Evolutionary conservation across 2,329 filamentous ascomycete genomes (phyloP).

Genomic region (Botrytis porri): DNA sequence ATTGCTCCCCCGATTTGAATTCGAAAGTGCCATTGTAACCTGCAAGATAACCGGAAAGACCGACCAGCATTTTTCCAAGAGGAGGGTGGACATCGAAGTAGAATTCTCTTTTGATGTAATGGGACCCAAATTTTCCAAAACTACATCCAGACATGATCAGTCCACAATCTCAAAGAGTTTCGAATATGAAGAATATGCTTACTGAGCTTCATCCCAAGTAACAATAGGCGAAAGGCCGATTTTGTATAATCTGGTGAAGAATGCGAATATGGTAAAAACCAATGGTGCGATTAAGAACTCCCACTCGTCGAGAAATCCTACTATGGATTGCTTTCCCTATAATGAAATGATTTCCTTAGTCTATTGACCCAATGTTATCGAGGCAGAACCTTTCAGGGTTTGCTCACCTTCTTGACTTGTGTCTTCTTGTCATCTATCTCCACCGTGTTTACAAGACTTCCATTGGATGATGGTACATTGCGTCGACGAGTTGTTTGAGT

Average conservation of each 20-base stretch:
- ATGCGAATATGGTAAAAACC: constrained; percentile 58
- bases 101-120: constrained; percentile 98
- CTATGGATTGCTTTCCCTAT: constrained; percentile 52
- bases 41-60: constrained; percentile 90
- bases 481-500: constrained; percentile 56
- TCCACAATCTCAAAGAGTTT: constrained; percentile 36
- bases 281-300: constrained; percentile 60
- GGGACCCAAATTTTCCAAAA: constrained; percentile 96
- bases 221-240: constrained; percentile 71
- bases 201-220: constrained; percentile 76
- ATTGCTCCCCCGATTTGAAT: constrained; percentile 97
- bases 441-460: constrained; percentile 38
- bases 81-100: constrained; percentile 97
- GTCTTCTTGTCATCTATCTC: constrained; percentile 60
- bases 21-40: constrained; percentile 99
- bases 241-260: constrained; percentile 67
- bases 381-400: neutral
- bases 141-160: constrained; percentile 43
- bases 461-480: constrained; percentile 45
- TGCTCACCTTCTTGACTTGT: constrained; percentile 52
- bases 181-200: constrained; percentile 41
- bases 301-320: constrained; percentile 62
- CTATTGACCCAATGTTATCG: constrained; percentile 3
- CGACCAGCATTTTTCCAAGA: constrained; percentile 97
- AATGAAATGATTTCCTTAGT: constrained; percentile 28